Base-by-base conservation (phyloP, 2,329 filamentous ascomycete species). In the Calonectria leucothoes region DNA sequence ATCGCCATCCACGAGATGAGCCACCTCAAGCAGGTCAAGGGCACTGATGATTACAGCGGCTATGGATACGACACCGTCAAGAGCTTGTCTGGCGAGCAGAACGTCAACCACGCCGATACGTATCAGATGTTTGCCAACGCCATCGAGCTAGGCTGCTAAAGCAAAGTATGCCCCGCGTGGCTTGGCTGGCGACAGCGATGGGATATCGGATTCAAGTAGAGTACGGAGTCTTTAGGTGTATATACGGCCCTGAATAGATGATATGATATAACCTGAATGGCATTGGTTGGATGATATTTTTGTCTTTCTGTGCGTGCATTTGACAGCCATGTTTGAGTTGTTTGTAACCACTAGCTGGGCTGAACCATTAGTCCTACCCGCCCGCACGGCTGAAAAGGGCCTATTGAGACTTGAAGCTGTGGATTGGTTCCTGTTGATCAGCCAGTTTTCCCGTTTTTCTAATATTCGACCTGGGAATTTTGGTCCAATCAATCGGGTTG, bases 1-100 rank as follows among this genome's bases (percentile, higher is more conserved):
- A 93, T 91, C 20, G 87, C 87, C 25, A 83, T 94, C 15, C 92
- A 94, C 79, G 92, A 94, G 85, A 85, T 88, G 75, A 92, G 91
- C 14, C 92, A 94, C 79, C 74, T 88, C 87, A 88, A 20, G 83
- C 88, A 78, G 86, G 83, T 82, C 73, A 89, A 89, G 65, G 89
- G 90, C 20, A 93, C 91, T 1, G 81, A 87, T 2, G 92, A 93
- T 78, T 83, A 88, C 64, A 88, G 85, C n/a, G 90, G 90, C 27
- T 93, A 92, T 77, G 80, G 85, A 6, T 86, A 90, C 69, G 85
- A 82, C 27, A 90, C 89, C 51, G 90, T 91, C 71, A 75, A 81
- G 20, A 76, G 81, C 4, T 81, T 93, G 73, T 84, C 82, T 2
- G 84, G 85, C 0, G 75, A 81, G 5, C 82, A 89, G 78, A 91